phyloP scores from a whole-genome alignment of 805 yeast genomes.

The Metschnikowia orientalis region DNA sequence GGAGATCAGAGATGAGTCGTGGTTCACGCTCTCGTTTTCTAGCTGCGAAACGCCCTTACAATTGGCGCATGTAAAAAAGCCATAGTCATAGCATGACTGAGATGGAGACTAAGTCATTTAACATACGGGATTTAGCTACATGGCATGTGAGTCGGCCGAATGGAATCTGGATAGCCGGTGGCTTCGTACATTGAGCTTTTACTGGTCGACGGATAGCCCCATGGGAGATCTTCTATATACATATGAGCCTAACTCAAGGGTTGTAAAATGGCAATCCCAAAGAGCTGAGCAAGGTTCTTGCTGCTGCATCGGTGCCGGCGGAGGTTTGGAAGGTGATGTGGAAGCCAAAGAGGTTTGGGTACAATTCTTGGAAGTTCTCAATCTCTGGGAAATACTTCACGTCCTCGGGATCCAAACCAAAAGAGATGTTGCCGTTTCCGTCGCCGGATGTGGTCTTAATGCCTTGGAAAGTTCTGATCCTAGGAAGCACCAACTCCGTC shows the following conservation, averaged over 20 bases:
- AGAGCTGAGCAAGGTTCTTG: slow-evolving; percentile 77
- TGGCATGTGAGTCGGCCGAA: too few relatives aligned
- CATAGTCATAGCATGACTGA: too few relatives aligned
- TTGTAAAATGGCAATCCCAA: slow-evolving; percentile 71
- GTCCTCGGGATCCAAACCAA: slow-evolving; percentile 77
- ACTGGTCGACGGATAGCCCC: too few relatives aligned
- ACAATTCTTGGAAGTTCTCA: slow-evolving; percentile 82
- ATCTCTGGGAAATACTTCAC: slow-evolving; percentile 88
- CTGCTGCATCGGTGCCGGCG: slow-evolving; percentile 87
- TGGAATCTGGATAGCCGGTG: too few relatives aligned
- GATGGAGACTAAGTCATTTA: too few relatives aligned
- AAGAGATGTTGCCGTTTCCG: slow-evolving; percentile 74
- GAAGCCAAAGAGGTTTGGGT: slow-evolving; percentile 84
- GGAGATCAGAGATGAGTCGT: too few relatives aligned
- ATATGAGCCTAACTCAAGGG: slow-evolving; percentile 11
- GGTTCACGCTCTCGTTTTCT: too few relatives aligned
- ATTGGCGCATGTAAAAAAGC: too few relatives aligned
- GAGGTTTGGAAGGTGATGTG: slow-evolving; percentile 80
- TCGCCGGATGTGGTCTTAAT: slow-evolving; percentile 77
- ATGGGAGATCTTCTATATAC: slow-evolving; percentile 8
- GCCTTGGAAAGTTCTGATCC: slow-evolving; percentile 84
- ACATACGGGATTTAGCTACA: too few relatives aligned
- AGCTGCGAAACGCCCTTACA: too few relatives aligned
- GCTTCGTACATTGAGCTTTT: too few relatives aligned
- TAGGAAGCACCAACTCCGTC: slow-evolving; percentile 88